phyloP scores from a whole-genome alignment of 495 filamentous ascomycete species.

The Penicillium desertorum region DNA sequence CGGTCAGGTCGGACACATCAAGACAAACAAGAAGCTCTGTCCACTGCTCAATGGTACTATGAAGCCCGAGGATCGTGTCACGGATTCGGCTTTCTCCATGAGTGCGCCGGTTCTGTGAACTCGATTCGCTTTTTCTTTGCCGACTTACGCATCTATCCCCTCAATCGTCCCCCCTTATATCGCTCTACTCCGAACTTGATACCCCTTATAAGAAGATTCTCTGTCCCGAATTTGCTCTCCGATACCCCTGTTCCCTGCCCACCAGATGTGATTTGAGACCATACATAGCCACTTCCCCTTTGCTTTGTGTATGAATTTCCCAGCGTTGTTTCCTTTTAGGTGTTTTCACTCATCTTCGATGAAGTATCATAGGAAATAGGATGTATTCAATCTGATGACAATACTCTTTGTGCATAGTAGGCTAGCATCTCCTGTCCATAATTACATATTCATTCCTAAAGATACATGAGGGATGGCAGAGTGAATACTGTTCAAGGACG shows the following conservation, averaged over 20 bases:
- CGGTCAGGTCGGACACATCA: conserved; percentile 93
- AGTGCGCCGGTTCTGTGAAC: conserved; percentile 43
- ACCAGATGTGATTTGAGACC: neutral
- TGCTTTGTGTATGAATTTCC: neutral
- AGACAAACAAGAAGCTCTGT: conserved; percentile 99
- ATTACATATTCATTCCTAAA: conserved; percentile 10
- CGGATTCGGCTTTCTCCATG: conserved; percentile 54
- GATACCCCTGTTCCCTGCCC: conserved; percentile 9
- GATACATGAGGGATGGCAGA: conserved; percentile 8
- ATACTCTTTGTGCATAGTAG: neutral
- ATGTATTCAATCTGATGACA: neutral
- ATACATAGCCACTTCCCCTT: neutral
- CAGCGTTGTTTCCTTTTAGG: neutral
- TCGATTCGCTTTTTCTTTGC: neutral
- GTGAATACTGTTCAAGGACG: neutral
- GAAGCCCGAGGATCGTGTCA: conserved; percentile 64
- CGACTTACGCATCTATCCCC: neutral
- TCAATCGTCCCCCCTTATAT: conserved; percentile 3
- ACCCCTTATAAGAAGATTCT: conserved; percentile 3
- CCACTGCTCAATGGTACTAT: conserved; percentile 86
- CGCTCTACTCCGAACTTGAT: conserved; percentile 15
- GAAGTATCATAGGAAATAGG: neutral
- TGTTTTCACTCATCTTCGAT: neutral
- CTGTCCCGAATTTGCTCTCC: neutral
- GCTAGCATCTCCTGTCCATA: neutral